A percentile compares a stretch with the other conserved stretches of the same genome.
These are phyloP conservation scores for Starmerella cellae DNA, from an alignment of 805 yeast species.

Conservation along the genomic window DNA sequence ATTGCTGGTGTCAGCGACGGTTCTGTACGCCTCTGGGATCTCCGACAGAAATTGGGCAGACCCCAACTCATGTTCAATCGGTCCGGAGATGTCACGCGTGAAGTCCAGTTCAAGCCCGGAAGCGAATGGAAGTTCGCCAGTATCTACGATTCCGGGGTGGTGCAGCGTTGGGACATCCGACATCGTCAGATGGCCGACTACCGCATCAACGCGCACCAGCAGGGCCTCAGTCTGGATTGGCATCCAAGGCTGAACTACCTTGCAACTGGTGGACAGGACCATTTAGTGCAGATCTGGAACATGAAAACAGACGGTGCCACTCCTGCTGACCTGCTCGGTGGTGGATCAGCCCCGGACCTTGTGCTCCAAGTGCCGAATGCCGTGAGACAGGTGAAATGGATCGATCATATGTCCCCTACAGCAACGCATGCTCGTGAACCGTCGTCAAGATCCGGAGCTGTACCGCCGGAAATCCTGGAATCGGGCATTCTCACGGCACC, in stretches of 20 bases:
- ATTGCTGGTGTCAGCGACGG: conserved; percentile 73
- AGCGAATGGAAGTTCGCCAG: conserved; percentile 47
- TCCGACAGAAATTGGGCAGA: conserved; percentile 42
- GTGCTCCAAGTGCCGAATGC: conserved; percentile 66
- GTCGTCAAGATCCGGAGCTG: not conserved
- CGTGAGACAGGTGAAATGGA: conserved; percentile 64
- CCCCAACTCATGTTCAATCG: conserved; percentile 41
- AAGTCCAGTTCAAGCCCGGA: conserved; percentile 42
- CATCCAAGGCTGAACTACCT: conserved; percentile 73
- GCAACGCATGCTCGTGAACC: not conserved
- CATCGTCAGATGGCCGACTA: conserved; percentile 49
- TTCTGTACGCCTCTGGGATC: conserved; percentile 69
- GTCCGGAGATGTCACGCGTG: conserved; percentile 58
- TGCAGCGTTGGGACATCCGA: conserved; percentile 80
- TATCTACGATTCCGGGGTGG: conserved; percentile 77
- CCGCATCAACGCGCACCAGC: conserved; percentile 75
- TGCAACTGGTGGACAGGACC: conserved; percentile 87
- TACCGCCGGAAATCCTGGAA: conserved; percentile 3
- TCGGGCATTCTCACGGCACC: conserved; percentile 16
- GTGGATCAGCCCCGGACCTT: conserved; percentile 46
- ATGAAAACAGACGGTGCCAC: conserved; percentile 29
- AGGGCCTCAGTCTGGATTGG: conserved; percentile 79
- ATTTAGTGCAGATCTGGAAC: conserved; percentile 66
- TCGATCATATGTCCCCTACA: conserved; percentile 19
- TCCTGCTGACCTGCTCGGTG: conserved; percentile 11